These are phyloP conservation scores for Suhomyces anneliseae DNA, from an alignment of 1,139 yeast genomes.

Conservation along the genomic window DNA sequence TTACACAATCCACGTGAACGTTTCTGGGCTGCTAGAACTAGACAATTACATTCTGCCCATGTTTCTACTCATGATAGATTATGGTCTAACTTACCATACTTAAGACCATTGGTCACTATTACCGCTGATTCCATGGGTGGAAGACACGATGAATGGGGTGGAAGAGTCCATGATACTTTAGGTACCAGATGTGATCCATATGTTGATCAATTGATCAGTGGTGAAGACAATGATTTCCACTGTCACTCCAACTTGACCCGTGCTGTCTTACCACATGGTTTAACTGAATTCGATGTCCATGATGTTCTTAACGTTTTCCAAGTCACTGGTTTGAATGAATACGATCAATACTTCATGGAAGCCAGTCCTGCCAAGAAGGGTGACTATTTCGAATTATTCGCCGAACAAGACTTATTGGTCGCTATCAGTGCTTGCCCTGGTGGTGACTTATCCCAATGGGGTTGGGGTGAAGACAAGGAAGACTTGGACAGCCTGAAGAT, in stretches of 20 bases:
- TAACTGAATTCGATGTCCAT: slow-evolving; percentile 66
- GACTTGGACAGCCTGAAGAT: slow-evolving; percentile 49
- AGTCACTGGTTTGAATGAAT: slow-evolving; percentile 63
- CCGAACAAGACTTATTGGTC: slow-evolving; percentile 62
- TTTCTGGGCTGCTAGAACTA: slow-evolving; percentile 68
- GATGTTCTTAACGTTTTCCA: slow-evolving; percentile 71
- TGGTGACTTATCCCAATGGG: slow-evolving; percentile 69
- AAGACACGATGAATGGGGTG: slow-evolving; percentile 65
- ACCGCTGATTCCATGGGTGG: slow-evolving; percentile 58
- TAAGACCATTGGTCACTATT: slow-evolving; percentile 64
- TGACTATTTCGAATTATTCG: slow-evolving; percentile 67
- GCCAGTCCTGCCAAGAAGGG: slow-evolving; percentile 60
- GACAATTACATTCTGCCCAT: slow-evolving; percentile 68
- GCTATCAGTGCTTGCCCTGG: slow-evolving; percentile 74
- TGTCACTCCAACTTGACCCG: slow-evolving; percentile 66
- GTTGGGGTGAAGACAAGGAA: slow-evolving; percentile 61
- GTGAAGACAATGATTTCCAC: slow-evolving; percentile 64
- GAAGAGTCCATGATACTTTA: slow-evolving; percentile 63
- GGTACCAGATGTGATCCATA: slow-evolving; percentile 74
- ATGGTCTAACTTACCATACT: slow-evolving; percentile 64
- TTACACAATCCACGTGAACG: slow-evolving; percentile 60
- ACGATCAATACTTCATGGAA: slow-evolving; percentile 71
- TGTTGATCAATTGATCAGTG: slow-evolving; percentile 61
- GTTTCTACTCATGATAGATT: slow-evolving; percentile 61
- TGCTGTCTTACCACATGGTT: slow-evolving; percentile 58